Percentiles rank a stretch among this genome's conserved stretches.
These are phyloP conservation scores for Penicillium sp. DNA, from an alignment of 2,329 filamentous ascomycete genomes.

Conservation along the genomic window DNA sequence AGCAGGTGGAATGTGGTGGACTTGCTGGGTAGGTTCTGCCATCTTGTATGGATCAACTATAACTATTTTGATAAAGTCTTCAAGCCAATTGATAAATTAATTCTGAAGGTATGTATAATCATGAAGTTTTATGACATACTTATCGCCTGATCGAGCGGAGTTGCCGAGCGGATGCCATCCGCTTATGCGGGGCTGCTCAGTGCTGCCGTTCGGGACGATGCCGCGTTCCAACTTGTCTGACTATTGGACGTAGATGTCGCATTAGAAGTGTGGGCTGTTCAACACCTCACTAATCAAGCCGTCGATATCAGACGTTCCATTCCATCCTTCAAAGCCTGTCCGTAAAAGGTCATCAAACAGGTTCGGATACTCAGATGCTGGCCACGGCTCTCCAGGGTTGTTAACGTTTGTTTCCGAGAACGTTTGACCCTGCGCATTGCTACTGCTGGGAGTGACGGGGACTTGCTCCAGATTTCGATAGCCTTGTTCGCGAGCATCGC, in stretches of 20 bases:
- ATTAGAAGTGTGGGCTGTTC: conserved; percentile 4
- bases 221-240: too few relatives aligned
- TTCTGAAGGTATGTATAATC: neutral
- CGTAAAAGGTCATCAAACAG: conserved; percentile 23
- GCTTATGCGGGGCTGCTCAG: neutral
- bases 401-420: neutral
- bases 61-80: too few relatives aligned
- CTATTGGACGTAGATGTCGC: too few relatives aligned
- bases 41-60: neutral
- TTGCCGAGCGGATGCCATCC: neutral
- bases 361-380: conserved; percentile 16
- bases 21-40: neutral
- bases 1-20: conserved; percentile 1
- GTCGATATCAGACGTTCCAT: conserved; percentile 26
- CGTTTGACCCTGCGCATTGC: neutral
- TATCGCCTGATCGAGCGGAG: neutral
- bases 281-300: conserved; percentile 28
- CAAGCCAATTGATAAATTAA: neutral
- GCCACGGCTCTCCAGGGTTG: conserved; percentile 5
- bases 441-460: neutral
- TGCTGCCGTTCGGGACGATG: neutral
- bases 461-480: neutral
- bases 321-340: conserved; percentile 22
- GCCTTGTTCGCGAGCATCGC: neutral
- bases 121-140: neutral